phyloP scores from a whole-genome alignment of 2,329 filamentous ascomycete genomes.

The Alternaria brassicae region DNA sequence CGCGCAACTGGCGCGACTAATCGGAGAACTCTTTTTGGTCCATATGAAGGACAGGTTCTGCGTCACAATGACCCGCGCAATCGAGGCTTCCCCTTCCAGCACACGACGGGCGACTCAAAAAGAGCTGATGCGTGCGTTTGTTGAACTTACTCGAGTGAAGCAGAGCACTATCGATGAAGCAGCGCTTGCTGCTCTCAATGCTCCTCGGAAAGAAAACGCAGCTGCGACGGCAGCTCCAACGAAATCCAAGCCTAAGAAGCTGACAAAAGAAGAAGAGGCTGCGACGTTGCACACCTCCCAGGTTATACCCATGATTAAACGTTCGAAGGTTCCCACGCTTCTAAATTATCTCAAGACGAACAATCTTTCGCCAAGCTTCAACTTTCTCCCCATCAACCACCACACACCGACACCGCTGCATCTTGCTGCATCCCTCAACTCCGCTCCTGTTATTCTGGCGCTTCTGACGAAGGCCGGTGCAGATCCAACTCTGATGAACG shows the following conservation, averaged over 20 bases:
- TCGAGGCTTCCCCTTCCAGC: slow-evolving; percentile 87
- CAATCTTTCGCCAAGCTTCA: slow-evolving; percentile 72
- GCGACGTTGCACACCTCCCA: slow-evolving; percentile 86
- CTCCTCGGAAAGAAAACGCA: slow-evolving; percentile 53
- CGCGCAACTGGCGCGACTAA: slow-evolving; percentile 89
- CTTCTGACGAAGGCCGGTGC: slow-evolving; percentile 77
- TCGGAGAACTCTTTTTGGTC: slow-evolving; percentile 84
- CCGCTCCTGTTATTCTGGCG: slow-evolving; percentile 76
- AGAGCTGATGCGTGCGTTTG: slow-evolving; percentile 92
- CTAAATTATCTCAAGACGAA: slow-evolving; percentile 85
- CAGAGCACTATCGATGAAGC: slow-evolving; percentile 77
- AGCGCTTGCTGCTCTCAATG: slow-evolving; percentile 60
- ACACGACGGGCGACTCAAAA: slow-evolving; percentile 90
- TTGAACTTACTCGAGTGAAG: slow-evolving; percentile 91
- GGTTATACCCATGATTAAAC: slow-evolving; percentile 83
- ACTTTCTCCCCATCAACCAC: slow-evolving; percentile 74
- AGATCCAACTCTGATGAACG: slow-evolving; percentile 68
- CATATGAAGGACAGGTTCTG: slow-evolving; percentile 87
- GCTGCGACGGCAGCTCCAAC: slow-evolving; percentile 40
- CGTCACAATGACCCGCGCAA: slow-evolving; percentile 79
- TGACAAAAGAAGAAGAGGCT: slow-evolving; percentile 85
- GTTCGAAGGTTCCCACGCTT: slow-evolving; percentile 87
- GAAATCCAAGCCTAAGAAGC: slow-evolving; percentile 62
- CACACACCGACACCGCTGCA: slow-evolving; percentile 87
- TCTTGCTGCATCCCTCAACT: slow-evolving; percentile 81